Evolutionary conservation across 1,284 basidiomycete species (phyloP), one percentile per base, ranked within the genome.

Genomic region (Ganoderma meredithae): DNA sequence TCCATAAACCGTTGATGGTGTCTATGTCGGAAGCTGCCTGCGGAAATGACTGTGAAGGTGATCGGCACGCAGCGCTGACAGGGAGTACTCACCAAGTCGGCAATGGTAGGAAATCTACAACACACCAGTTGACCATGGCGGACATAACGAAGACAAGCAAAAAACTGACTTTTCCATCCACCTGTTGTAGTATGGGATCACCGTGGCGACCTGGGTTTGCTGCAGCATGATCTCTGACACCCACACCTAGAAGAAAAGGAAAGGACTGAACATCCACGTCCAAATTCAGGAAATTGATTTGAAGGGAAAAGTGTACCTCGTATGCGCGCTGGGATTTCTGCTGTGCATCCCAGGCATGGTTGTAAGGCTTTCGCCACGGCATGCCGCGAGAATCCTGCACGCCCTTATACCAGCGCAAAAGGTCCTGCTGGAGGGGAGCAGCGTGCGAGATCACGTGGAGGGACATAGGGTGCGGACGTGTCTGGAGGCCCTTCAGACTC

Each of bases 221-320:
- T 99, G 97, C 7, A 98, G 86, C 97, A 99, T 99, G 71, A 98
- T 93, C 79, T 98, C 96, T 13, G 93, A 95, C 56, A 98, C 85
- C 91, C 93, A 95, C 13, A 95, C 93, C 90, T 95, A 60, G 39
- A n/a, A 19, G 60, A 39, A 62, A 41, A n/a, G 22, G 60, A 39
- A 62, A 49, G 41, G 17, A 5, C 31, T 62, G 17, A 36, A 15
- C 25, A 40, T 62, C 27, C 39, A 31, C 8, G 60, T 65, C 65
- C 69, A 64, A 19, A 13, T 53, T 13, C 49, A 25, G 41, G 15
- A 15, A 2, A 19, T 17, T 12, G 3, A 6, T 13, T 0, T 39
- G 15, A 19, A 17, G 33, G 17, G 19, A 52, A 19, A 15, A 39
- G 60, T 53, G 17, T 52, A 93, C 93, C 85, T 95, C 93, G 73